These are phyloP conservation scores for Primulina eburnea DNA, from an alignment of 257 asterid species.

Conservation along the genomic window DNA sequence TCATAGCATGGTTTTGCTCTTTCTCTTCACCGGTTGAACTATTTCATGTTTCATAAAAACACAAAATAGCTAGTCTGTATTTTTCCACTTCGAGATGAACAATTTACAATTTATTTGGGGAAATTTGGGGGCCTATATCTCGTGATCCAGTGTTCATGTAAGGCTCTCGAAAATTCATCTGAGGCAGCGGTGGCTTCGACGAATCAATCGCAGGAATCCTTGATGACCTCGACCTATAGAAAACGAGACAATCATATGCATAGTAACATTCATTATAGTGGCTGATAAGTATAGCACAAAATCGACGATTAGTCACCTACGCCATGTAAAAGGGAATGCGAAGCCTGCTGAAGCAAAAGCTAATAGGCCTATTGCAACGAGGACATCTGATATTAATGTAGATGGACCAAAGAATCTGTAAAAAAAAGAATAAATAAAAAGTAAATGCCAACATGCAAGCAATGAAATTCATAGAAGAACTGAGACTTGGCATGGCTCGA, in stretches of 20 bases:
- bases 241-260: not conserved
- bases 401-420: constrained; percentile 36
- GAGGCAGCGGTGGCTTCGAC: constrained; percentile 91
- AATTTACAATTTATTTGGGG: constrained; percentile 56
- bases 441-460: not conserved
- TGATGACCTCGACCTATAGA: constrained; percentile 66
- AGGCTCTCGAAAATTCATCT: constrained; percentile 95
- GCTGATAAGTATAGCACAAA: constrained; percentile 1
- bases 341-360: constrained; percentile 85
- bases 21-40: not conserved
- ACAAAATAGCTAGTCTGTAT: not conserved
- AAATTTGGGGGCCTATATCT: constrained; percentile 85
- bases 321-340: constrained; percentile 96
- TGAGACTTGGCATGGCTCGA: no score
- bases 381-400: constrained; percentile 38
- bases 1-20: not conserved
- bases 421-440: constrained; percentile 13
- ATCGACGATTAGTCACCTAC: constrained; percentile 41
- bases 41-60: not conserved
- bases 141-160: constrained; percentile 92
- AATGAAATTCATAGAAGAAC: not conserved
- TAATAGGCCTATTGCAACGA: constrained; percentile 75
- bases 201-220: constrained; percentile 79
- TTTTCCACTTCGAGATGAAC: constrained; percentile 5
- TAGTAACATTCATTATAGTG: not conserved